Base-by-base conservation (phyloP, 2,329 filamentous ascomycete genomes). In the Cryphonectria radicalis region DNA sequence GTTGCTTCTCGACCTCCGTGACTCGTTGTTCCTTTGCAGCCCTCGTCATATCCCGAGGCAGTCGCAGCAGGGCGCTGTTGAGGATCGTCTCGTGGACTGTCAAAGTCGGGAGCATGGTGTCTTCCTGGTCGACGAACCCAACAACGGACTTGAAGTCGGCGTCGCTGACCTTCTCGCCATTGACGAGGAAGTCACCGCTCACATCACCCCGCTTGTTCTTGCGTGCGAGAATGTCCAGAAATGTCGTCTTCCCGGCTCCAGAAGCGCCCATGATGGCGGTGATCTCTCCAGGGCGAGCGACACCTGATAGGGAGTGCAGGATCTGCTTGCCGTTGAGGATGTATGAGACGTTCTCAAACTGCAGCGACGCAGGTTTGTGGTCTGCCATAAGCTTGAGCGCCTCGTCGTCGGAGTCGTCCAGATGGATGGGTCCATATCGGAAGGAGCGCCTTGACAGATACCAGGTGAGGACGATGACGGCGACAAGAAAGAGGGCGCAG, bases 201-300 rank as follows among this genome's bases (percentile, higher is more conserved):
- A 92, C 89, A 2, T 86, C 81, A 55, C 96, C 97, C 46, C 94
- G 91, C 83, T 99, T 99, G 82, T 98, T 98, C 86, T 98, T 99
- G 74, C 95, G 91, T 11, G 96, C 96, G 63, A 99, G 85, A 72
- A 99, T 97, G 78, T 99, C 96, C 62, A 99, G 85, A 81, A 99
- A 98, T 0, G 94, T 97, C 0, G 96, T 99, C 83, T 99, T 99
- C 72, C 96, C 96, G 59, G 96, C 97, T 42, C 96, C 96, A 0
- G 96, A 99, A 10, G 96, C 95, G 70, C 96, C 96, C 95, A 99
- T 99, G 77, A 99, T 97, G 11, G 96, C 96, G 75, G 95, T 93
- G 10, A 98, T 89, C 80, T 99, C 94, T n/a, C 97, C 97, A 2
- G 95, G 94, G 75, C 92, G 92, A n/a, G 95, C 95, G 59, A 94